Base-by-base conservation (phyloP, 169 alveolate species). In the Cryptosporidium tyzzeri region DNA sequence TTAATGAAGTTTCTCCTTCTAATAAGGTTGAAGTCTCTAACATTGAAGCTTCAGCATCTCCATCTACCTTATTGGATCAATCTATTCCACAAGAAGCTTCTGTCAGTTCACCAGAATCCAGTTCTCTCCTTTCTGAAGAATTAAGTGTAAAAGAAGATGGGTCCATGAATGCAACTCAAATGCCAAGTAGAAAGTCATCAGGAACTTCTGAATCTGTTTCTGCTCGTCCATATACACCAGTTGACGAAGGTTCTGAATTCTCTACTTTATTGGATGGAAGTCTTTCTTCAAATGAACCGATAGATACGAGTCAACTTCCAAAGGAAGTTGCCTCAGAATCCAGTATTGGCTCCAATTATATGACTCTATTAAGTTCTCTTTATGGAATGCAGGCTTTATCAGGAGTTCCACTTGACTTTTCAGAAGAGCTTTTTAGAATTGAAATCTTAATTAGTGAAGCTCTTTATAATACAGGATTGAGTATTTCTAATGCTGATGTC, bases 401-500 rank as follows among this genome's bases (percentile, higher is more conserved):
- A 3, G 89, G 89, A 23, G 67, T 41, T 23, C 89, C 39, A 14
- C 89, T 73, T 18, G 80, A 80, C 18, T 41, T 59, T 26, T 29
- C 71, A 8, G 89, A 80, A n/a, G 89, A 80, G 39, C 45, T 67
- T 23, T 45, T 80, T 23, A 62, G 41, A 26, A 41, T 80, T 41
- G 89, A 80, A 80, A 62, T 80, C 5, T 35, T 29, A 41, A 31
- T 80, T n/a, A 80, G 68, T 55, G 89, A 80, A 21, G 39, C 75
- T 1, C 68, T 80, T 29, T 80, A 35, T 23, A 80, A 44, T 48
- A 18, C 89, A n/a, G 89, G 80, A 41, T 10, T 80, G 37, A 41
- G 55, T 35, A 80, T 80, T 33, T 80, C 89, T 37, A 80, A 65
- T 80, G 89, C 89, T 3, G 89, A 80, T 21, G 45, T 80, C 5